Evolutionary conservation across 164 flowering plant genomes (phyloP).

Genomic region (Umbilicus rupestris): DNA sequence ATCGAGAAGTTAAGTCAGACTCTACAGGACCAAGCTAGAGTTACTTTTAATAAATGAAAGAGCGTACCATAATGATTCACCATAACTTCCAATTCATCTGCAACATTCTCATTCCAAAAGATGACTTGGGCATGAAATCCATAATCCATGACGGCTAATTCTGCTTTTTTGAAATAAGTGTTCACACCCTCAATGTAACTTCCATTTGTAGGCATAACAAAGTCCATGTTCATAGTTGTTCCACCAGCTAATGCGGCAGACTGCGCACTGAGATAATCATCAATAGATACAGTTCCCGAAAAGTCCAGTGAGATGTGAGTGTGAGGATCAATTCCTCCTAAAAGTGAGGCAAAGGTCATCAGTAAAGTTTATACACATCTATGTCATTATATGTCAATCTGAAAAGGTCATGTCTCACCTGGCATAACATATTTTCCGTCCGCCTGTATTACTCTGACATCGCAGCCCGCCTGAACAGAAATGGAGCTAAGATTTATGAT

Average conservation of each 20-base stretch:
- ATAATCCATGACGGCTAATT: conserved; percentile 82
- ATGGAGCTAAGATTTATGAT: background rate
- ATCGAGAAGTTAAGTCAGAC: background rate
- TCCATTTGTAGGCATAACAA: conserved; percentile 82
- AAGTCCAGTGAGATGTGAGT: conserved; percentile 78
- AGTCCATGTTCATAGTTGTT: conserved; percentile 97
- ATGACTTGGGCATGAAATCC: conserved; percentile 97
- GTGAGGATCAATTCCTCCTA: conserved; percentile 99
- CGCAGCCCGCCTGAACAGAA: conserved; percentile 50
- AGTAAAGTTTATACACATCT: background rate
- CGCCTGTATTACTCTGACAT: conserved; percentile 75
- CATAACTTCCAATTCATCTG: conserved; percentile 88
- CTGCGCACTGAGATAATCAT: conserved; percentile 95
- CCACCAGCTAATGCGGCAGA: conserved; percentile 99
- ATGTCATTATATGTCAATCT: background rate
- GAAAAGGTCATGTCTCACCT: conserved; percentile 35
- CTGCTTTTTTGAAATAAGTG: conserved; percentile 56
- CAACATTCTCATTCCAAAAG: conserved; percentile 80
- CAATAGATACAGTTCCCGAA: conserved; percentile 69
- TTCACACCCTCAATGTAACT: conserved; percentile 64
- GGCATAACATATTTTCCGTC: conserved; percentile 97
- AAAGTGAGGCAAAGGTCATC: conserved; percentile 1
- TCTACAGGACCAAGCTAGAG: background rate
- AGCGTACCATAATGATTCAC: conserved; percentile 78
- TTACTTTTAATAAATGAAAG: background rate